Conservation (phyloP, 1,284 basidiomycete species). For the Irpex sp. region DNA sequence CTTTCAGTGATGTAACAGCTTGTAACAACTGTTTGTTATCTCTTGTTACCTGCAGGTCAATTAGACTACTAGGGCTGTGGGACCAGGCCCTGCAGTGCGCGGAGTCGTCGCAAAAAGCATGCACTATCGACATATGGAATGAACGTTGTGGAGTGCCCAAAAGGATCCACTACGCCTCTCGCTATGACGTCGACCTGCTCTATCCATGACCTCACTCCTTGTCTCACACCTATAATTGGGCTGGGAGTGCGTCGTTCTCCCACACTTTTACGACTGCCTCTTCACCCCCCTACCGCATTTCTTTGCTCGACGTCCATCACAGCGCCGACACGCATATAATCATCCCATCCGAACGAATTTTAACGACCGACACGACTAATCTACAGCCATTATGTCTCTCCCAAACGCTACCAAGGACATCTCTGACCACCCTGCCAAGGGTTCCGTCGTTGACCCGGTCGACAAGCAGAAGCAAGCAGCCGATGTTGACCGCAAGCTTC, state of each 20-base stretch:
- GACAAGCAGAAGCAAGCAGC: conserved; percentile 50
- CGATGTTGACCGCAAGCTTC: conserved; percentile 67
- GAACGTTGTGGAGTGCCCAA: too few species aligned
- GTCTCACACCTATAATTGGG: neutral
- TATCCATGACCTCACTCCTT: neutral
- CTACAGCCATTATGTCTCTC: conserved; percentile 48
- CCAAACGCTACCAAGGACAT: conserved; percentile 58
- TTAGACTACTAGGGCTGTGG: too few species aligned
- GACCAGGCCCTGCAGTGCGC: too few species aligned
- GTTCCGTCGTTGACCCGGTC: conserved; percentile 56
- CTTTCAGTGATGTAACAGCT: too few species aligned
- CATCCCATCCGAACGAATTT: neutral
- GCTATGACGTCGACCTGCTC: too few species aligned
- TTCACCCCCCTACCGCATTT: neutral
- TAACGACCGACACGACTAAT: conserved; percentile 13
- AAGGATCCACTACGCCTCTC: too few species aligned
- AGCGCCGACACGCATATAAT: neutral
- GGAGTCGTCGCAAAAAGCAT: too few species aligned
- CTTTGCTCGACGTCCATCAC: conserved; percentile 10
- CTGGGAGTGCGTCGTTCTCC: too few species aligned
- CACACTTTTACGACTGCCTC: too few species aligned
- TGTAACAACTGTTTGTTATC: too few species aligned
- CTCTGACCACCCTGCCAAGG: conserved; percentile 48
- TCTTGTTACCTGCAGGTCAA: too few species aligned
- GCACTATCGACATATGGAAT: too few species aligned